Conservation (phyloP, 192 early-diverging fungal species). For the Spinellus fusiger region DNA sequence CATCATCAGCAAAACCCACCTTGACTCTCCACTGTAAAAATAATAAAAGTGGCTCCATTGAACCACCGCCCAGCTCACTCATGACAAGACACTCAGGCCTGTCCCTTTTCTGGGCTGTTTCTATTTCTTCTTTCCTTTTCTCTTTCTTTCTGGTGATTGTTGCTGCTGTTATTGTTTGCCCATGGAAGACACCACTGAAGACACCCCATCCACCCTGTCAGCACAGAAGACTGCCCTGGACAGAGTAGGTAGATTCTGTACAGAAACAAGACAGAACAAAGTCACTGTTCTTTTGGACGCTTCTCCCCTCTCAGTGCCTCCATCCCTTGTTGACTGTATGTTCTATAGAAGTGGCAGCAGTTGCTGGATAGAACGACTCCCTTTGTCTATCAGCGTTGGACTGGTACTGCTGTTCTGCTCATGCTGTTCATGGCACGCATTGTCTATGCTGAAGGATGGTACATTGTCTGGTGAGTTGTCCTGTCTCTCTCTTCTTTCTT, state of each 20-base stretch:
- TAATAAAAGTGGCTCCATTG: too few species aligned
- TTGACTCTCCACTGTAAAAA: too few species aligned
- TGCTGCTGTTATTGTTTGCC: too few species aligned
- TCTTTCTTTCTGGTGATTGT: too few species aligned
- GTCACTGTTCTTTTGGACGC: not conserved
- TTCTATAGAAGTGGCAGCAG: slow-evolving; percentile 65
- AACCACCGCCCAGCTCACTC: too few species aligned
- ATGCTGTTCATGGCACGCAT: slow-evolving; percentile 75
- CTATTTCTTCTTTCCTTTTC: too few species aligned
- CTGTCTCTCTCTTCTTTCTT: not conserved
- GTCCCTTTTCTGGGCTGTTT: too few species aligned
- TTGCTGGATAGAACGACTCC: slow-evolving; percentile 81
- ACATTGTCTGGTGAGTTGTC: slow-evolving; percentile 85
- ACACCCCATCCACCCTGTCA: slow-evolving; percentile 11
- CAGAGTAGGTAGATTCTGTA: slow-evolving; percentile 19
- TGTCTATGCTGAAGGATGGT: slow-evolving; percentile 85
- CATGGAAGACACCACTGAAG: slow-evolving; percentile 12
- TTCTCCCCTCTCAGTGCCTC: not conserved
- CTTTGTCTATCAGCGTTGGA: slow-evolving; percentile 71
- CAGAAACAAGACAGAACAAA: not conserved
- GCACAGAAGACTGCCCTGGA: slow-evolving; percentile 26
- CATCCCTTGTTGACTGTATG: not conserved
- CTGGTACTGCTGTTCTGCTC: slow-evolving; percentile 49
- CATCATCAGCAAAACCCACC: too few species aligned
- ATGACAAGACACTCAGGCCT: too few species aligned